Evolutionary conservation across 345 rosid species (phyloP).

Genomic region (Citropsis articulata): DNA sequence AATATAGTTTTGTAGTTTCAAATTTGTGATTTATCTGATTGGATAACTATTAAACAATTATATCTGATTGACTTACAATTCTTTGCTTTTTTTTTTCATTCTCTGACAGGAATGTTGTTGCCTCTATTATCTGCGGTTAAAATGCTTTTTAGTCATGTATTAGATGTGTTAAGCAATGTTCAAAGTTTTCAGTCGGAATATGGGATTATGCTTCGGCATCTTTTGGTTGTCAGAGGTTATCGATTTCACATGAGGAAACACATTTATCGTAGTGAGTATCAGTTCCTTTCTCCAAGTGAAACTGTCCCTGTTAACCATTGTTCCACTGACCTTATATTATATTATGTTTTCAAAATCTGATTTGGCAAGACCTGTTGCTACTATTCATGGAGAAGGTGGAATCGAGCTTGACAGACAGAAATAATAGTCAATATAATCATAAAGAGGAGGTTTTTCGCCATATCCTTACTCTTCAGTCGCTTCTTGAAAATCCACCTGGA

Average conservation of each 20-base stretch:
- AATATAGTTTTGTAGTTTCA: neutral
- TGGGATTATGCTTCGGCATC: conserved; percentile 73
- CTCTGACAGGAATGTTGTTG: conserved; percentile 47
- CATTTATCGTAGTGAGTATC: conserved; percentile 61
- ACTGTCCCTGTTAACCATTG: neutral
- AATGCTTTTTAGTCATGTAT: conserved; percentile 62
- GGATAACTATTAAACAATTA: neutral
- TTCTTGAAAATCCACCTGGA: conserved; percentile 85
- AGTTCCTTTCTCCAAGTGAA: conserved; percentile 13
- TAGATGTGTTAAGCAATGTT: conserved; percentile 64
- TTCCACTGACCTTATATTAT: conserved; percentile 12
- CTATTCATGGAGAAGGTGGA: conserved; percentile 74
- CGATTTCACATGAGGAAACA: conserved; percentile 75
- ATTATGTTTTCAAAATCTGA: conserved; percentile 7
- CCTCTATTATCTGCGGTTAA: conserved; percentile 70
- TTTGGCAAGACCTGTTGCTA: conserved; percentile 58
- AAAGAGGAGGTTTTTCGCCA: conserved; percentile 77
- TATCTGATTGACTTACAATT: neutral
- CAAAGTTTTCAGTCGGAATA: conserved; percentile 87
- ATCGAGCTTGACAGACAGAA: conserved; percentile 45
- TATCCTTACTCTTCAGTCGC: conserved; percentile 70
- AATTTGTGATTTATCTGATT: neutral
- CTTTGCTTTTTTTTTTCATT: neutral
- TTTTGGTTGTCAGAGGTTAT: conserved; percentile 62
- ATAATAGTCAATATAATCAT: conserved; percentile 43